phyloP scores from a whole-genome alignment of 306 rosid species.

The Senna tora region DNA sequence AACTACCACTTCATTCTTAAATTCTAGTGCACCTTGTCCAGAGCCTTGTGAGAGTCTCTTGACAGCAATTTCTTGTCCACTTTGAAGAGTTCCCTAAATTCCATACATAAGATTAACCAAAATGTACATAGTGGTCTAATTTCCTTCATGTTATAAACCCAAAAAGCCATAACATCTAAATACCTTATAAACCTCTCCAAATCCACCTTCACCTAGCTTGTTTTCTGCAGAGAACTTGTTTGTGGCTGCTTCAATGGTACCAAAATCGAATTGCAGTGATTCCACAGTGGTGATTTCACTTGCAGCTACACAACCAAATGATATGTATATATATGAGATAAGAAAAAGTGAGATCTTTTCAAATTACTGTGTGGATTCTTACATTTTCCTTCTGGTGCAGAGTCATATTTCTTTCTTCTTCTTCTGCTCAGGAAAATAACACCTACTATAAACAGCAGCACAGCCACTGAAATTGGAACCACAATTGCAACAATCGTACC shows the following conservation, averaged over 20 bases:
- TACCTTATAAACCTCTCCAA: constrained; percentile 62
- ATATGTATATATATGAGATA: background rate
- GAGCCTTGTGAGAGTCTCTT: constrained; percentile 60
- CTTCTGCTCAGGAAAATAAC: constrained; percentile 37
- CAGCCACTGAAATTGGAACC: constrained; percentile 40
- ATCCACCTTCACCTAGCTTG: constrained; percentile 60
- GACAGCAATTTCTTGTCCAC: constrained; percentile 54
- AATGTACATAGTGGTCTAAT: background rate
- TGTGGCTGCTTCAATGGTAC: constrained; percentile 48
- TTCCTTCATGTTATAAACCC: background rate
- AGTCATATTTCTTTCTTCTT: constrained; percentile 29
- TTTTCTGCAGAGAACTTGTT: constrained; percentile 49
- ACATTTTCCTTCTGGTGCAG: constrained; percentile 33
- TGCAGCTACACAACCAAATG: constrained; percentile 30
- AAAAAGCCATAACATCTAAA: background rate
- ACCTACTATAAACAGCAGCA: constrained; percentile 23
- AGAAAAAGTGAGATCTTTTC: background rate
- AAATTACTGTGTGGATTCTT: background rate
- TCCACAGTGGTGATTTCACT: constrained; percentile 33
- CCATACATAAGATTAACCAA: background rate
- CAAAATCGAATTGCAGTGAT: constrained; percentile 51
- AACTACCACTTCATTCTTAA: constrained; percentile 58
- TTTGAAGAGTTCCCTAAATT: constrained; percentile 48
- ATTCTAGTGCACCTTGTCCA: constrained; percentile 51
- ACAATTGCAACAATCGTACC: constrained; percentile 43